These are phyloP conservation scores for Ambrosia artemisiifolia DNA, from an alignment of 129 eudicot species.

Conservation along the genomic window DNA sequence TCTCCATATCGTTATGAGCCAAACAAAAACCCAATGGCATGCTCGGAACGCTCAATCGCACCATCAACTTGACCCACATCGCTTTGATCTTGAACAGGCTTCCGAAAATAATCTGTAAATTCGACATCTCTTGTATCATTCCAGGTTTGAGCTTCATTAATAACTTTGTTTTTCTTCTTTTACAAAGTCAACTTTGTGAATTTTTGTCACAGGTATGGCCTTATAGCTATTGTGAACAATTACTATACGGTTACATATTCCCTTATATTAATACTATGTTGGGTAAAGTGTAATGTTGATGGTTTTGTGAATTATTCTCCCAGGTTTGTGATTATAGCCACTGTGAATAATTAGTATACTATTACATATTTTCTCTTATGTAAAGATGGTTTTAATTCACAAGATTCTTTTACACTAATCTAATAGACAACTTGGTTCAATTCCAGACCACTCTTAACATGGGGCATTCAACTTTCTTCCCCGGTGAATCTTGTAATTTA, in stretches of 20 bases:
- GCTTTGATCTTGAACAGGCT: slow-evolving; percentile 44
- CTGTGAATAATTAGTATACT: too few species aligned
- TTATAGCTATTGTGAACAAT: slow-evolving; percentile 58
- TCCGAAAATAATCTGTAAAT: slow-evolving; percentile 52
- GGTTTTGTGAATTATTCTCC: not conserved
- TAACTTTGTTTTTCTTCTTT: slow-evolving; percentile 15
- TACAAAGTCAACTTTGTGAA: slow-evolving; percentile 46
- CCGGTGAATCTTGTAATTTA: too few species aligned
- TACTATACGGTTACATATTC: slow-evolving; percentile 12
- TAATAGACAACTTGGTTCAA: too few species aligned
- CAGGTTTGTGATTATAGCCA: too few species aligned
- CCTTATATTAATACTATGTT: not conserved
- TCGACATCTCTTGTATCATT: slow-evolving; percentile 27
- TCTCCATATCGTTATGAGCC: too few species aligned
- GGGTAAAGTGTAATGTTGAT: slow-evolving; percentile 26
- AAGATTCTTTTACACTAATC: too few species aligned
- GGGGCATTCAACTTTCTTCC: too few species aligned
- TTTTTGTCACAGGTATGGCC: slow-evolving; percentile 44
- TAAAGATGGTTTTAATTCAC: too few species aligned
- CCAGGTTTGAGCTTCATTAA: slow-evolving; percentile 29
- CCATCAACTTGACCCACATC: slow-evolving; percentile 67
- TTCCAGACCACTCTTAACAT: too few species aligned
- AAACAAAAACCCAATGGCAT: slow-evolving; percentile 87
- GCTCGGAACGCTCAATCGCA: slow-evolving; percentile 72
- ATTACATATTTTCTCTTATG: too few species aligned